Evolutionary conservation across 148 eudicot species (phyloP).

Genomic region (Beta vulgaris): DNA sequence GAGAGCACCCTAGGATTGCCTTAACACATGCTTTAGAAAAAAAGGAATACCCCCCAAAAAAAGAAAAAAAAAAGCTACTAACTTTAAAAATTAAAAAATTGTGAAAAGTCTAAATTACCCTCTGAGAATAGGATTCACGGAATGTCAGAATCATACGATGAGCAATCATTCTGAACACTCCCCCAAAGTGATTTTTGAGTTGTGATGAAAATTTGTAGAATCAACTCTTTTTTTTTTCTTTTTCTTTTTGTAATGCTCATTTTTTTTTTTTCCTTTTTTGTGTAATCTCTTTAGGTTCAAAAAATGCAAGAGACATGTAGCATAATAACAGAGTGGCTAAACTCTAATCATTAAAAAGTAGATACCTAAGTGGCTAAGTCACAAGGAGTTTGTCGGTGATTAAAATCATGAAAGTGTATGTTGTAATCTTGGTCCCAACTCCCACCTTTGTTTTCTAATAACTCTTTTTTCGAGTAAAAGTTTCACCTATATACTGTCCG

Average conservation of each 20-base stretch:
- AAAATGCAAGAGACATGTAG: conserved; percentile 20
- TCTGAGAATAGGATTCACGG: conserved; percentile 3
- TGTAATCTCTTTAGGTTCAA: conserved; percentile 19
- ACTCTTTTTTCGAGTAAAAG: too few species aligned
- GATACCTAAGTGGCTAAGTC: not conserved
- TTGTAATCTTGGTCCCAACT: conserved; percentile 33
- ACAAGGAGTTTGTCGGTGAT: conserved; percentile 30
- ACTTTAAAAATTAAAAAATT: too few species aligned
- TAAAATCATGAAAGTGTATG: conserved; percentile 33
- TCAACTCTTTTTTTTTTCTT: not conserved
- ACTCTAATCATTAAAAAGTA: conserved; percentile 16
- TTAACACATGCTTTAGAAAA: conserved; percentile 14
- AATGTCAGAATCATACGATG: conserved; percentile 24
- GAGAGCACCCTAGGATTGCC: conserved; percentile 24
- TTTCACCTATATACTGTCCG: too few species aligned
- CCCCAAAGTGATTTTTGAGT: conserved; percentile 19
- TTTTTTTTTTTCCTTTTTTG: not conserved
- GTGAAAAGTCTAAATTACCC: conserved; percentile 29
- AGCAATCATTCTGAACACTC: conserved; percentile 24
- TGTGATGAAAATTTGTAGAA: conserved; percentile 13
- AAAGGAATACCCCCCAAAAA: conserved; percentile 9
- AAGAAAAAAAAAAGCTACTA: not conserved
- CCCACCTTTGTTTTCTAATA: too few species aligned
- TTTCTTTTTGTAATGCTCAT: not conserved
- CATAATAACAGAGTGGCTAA: conserved; percentile 20